These are phyloP conservation scores for Hanseniaspora guilliermondii DNA, from an alignment of 805 yeast species.

Conservation along the genomic window DNA sequence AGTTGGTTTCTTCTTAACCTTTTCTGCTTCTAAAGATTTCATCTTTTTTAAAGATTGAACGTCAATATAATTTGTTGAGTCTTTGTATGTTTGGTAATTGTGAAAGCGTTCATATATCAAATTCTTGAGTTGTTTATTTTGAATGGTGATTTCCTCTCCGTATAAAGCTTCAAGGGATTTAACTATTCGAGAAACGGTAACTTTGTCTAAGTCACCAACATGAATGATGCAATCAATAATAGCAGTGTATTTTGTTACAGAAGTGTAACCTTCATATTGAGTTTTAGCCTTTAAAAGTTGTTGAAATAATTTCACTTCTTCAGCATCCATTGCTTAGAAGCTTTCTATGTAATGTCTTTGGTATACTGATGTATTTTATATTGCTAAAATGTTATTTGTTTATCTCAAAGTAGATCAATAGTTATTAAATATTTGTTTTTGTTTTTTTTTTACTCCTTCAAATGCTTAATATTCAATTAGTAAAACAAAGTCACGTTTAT, in stretches of 20 bases:
- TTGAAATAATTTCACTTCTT: not conserved
- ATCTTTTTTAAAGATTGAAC: not conserved
- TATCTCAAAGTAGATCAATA: too few relatives aligned
- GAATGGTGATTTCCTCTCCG: not conserved
- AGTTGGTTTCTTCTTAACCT: not conserved
- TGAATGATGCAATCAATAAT: constrained; percentile 4
- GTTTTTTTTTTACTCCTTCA: not conserved
- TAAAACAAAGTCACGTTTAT: not conserved
- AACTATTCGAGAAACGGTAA: constrained; percentile 1
- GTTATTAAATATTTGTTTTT: too few relatives aligned
- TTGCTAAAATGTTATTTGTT: too few relatives aligned
- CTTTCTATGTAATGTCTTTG: not conserved
- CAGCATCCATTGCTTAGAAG: not conserved
- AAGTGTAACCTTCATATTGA: not conserved
- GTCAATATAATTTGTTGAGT: not conserved
- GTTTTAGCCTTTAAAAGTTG: not conserved
- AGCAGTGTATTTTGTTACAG: not conserved
- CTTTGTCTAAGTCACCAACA: constrained; percentile 5
- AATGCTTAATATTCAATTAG: not conserved
- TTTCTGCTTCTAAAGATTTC: not conserved
- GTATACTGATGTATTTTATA: too few relatives aligned
- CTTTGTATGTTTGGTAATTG: not conserved
- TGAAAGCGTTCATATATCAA: constrained; percentile 10
- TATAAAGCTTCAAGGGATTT: not conserved
- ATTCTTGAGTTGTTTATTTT: not conserved